Base-by-base conservation (phyloP, 2,329 filamentous ascomycete genomes). In the Fusarium sp. region DNA sequence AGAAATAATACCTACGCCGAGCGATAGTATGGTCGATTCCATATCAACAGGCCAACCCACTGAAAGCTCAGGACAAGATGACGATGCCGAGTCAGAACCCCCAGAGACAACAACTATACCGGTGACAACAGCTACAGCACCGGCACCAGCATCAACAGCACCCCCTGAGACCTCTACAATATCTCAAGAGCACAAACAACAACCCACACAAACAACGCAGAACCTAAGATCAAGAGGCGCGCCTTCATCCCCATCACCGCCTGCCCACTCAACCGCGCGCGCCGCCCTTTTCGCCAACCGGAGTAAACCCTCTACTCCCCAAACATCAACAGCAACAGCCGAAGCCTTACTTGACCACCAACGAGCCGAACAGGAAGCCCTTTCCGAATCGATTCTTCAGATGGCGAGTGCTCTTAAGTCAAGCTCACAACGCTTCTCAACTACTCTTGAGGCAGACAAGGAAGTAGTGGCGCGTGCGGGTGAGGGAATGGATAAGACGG, bases 321-420 rank as follows among this genome's bases (percentile, higher is more conserved):
- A 81, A 60, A 76, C 81, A 7, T 83, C 85, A 8, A 85, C 85
- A 2, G 84, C 88, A 14, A 87, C 88, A 20, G 86, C 89, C 2
- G 94, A 97, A 83, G 87, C 90, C 1, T 87, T 94, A 36, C 88
- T 97, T 46, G 90, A 93, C 75, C 88, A 92, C 77, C 90, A 97
- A 78, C 92, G 93, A 58, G 86, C 85, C 59, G 94, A 97, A 83
- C 95, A 98, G 81, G 94, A 97, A 80, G 85, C 88, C 38, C 87
- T 98, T 6, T 95, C 95, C 1, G 87, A 89, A 41, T 95, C 93
- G 12, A 91, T 98, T n/a, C 86, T 97, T 27, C 84, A 88, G 47
- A 93, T 98, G 83, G 95, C 95, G 2, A 85, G 88, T 27, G 89
- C 92, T 53, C 88, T 98, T 42, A 97, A 97, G 80, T 83, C 88